A percentile compares a stretch with the other conserved stretches of the same genome.
Evolutionary conservation across 2,329 filamentous ascomycete species (phyloP).

Genomic region (Aspergillus uvarum): DNA sequence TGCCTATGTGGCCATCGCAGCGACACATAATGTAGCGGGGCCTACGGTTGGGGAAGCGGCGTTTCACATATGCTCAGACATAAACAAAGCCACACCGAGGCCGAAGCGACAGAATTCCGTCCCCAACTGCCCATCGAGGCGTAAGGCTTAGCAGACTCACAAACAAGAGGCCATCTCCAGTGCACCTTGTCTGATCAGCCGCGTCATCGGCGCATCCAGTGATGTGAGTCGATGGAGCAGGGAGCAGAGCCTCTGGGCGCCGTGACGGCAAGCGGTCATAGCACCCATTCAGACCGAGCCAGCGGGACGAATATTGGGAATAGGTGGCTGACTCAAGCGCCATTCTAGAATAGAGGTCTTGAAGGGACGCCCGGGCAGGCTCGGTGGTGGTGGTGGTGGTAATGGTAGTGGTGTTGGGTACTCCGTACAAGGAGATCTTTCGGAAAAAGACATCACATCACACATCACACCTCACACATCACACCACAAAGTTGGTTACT

Average conservation of each 20-base stretch:
- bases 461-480: background rate
- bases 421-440: background rate
- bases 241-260: background rate
- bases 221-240: background rate
- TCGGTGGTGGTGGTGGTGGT: background rate
- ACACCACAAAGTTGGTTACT: background rate
- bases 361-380: background rate
- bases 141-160: background rate
- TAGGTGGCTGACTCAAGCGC: background rate
- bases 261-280: background rate
- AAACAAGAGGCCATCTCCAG: background rate
- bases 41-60: background rate
- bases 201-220: background rate
- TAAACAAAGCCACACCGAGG: background rate
- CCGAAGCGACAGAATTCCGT: background rate
- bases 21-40: background rate
- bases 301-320: background rate
- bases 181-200: background rate
- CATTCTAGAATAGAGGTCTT: background rate
- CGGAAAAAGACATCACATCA: background rate
- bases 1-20: background rate
- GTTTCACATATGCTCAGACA: background rate
- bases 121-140: background rate
- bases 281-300: slow-evolving; percentile 4
- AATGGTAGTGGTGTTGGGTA: background rate